Conservation (phyloP, 2,329 filamentous ascomycete species). For the Calonectria multiphialidica region DNA sequence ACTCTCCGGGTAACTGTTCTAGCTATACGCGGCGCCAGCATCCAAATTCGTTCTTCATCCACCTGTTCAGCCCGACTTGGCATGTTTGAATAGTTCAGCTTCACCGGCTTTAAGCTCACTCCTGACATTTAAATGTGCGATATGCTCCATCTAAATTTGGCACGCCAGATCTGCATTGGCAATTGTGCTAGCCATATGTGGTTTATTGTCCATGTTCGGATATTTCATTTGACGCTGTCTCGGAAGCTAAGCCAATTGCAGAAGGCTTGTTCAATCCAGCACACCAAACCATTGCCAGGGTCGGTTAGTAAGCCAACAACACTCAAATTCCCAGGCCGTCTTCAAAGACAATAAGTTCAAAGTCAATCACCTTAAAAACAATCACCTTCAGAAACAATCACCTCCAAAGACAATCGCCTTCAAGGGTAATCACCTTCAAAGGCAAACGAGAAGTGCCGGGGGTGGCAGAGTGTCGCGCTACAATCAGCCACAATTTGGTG, state of each 20-base stretch:
- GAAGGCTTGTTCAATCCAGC: no score
- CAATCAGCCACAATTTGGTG: no score
- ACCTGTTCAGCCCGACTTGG: not conserved
- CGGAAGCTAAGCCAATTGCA: not conserved
- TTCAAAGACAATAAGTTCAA: no score
- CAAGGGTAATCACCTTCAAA: no score
- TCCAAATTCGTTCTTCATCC: not conserved
- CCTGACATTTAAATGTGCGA: not conserved
- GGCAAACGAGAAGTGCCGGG: no score
- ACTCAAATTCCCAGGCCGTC: no score
- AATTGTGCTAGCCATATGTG: not conserved
- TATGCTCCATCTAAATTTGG: not conserved
- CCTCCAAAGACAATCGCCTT: no score
- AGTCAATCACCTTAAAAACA: no score
- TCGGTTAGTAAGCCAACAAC: no score
- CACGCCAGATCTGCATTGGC: not conserved
- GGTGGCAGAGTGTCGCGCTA: no score
- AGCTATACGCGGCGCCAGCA: not conserved
- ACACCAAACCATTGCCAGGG: no score
- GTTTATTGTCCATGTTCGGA: not conserved
- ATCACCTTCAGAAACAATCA: no score
- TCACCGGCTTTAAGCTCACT: not conserved
- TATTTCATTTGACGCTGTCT: not conserved
- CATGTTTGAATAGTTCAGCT: not conserved
- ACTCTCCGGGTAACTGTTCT: not conserved